Conservation (phyloP, 192 early-diverging fungal species). For the Rhizoclosmatium globosum region DNA sequence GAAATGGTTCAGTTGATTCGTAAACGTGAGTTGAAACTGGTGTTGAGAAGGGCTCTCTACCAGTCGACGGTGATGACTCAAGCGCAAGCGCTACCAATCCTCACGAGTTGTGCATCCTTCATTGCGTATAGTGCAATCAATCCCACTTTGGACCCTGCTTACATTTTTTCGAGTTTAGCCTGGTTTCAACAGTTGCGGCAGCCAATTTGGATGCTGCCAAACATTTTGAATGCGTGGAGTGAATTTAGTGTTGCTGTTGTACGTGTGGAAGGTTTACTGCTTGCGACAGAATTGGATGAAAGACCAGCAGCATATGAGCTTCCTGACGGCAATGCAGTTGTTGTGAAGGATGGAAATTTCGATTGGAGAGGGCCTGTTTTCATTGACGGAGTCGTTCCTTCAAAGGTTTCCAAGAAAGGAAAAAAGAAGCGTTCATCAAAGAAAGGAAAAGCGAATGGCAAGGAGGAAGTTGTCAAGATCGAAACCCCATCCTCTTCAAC, state of each 20-base stretch:
- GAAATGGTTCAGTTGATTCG: slow-evolving; percentile 66
- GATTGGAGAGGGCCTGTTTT: slow-evolving; percentile 45
- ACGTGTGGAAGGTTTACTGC: slow-evolving; percentile 57
- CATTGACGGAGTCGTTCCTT: slow-evolving; percentile 1
- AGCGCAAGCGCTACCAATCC: slow-evolving; percentile 45
- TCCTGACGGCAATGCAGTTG: slow-evolving; percentile 57
- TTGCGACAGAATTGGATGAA: slow-evolving; percentile 68
- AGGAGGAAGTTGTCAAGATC: neutral
- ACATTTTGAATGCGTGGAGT: slow-evolving; percentile 48
- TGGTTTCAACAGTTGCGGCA: slow-evolving; percentile 52
- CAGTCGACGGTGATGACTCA: slow-evolving; percentile 26
- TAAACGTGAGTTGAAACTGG: slow-evolving; percentile 58
- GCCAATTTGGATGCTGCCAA: slow-evolving; percentile 63
- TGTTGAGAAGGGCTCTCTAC: slow-evolving; percentile 11
- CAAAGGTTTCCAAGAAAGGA: neutral
- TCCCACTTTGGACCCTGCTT: slow-evolving; percentile 34
- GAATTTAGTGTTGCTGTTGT: slow-evolving; percentile 59
- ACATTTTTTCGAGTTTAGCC: slow-evolving; percentile 54
- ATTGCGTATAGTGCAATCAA: slow-evolving; percentile 49
- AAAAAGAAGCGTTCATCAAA: neutral
- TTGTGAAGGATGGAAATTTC: slow-evolving; percentile 58
- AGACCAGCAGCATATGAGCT: slow-evolving; percentile 50
- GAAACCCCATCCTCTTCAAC: neutral
- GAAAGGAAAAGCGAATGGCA: neutral
- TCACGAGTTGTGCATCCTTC: slow-evolving; percentile 48